These are phyloP conservation scores for Aspergillus fructus DNA, from an alignment of 2,329 filamentous ascomycete species.

Conservation along the genomic window DNA sequence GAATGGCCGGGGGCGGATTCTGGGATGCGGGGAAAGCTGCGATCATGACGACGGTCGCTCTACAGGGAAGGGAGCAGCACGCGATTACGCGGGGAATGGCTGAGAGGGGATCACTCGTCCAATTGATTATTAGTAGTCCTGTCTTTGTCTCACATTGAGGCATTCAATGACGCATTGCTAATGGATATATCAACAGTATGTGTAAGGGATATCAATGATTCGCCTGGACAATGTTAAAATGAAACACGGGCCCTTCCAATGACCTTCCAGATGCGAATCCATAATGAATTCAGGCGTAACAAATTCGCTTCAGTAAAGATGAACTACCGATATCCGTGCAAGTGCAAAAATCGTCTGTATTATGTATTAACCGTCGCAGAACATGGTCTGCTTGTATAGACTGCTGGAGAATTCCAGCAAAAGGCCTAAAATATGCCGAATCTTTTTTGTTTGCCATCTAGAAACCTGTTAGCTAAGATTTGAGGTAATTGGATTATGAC, in stretches of 20 bases:
- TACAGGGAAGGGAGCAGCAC: neutral
- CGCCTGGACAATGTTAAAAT: neutral
- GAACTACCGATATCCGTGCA: constrained; percentile 1
- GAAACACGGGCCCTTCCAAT: neutral
- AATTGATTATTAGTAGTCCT: no score
- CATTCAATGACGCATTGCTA: neutral
- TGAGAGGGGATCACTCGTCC: no score
- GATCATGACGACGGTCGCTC: constrained; percentile 2
- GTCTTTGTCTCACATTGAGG: neutral
- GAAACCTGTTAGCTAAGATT: neutral
- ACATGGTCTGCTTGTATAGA: constrained; percentile 4
- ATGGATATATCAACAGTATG: constrained; percentile 3
- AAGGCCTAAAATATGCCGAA: constrained; percentile 13
- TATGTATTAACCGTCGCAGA: constrained; percentile 10
- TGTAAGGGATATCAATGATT: neutral
- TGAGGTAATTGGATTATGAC: neutral
- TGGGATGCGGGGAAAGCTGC: constrained; percentile 11
- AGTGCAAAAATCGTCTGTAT: constrained; percentile 8
- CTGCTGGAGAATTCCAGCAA: neutral
- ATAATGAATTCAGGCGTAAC: neutral
- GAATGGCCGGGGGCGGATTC: neutral
- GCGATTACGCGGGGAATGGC: neutral
- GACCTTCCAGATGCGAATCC: constrained; percentile 1
- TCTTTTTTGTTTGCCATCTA: constrained; percentile 12
- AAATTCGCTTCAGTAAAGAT: constrained; percentile 3